Percentiles rank a stretch among this genome's conserved stretches.
Conservation (phyloP, 768 basidiomycete species). For the Pulveroboletus sp. region DNA sequence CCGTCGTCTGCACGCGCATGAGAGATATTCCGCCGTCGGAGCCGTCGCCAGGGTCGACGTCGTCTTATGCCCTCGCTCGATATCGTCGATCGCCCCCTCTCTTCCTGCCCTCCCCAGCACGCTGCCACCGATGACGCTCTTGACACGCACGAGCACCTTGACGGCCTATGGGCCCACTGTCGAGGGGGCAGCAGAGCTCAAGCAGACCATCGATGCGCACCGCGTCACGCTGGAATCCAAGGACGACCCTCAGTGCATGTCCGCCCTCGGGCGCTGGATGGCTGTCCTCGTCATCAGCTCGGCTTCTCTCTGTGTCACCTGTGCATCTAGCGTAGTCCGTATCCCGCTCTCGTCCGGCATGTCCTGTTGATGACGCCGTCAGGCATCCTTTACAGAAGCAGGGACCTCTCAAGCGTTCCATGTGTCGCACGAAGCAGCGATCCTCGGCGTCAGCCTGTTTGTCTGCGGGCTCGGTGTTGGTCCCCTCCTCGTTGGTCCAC, state of each 20-base stretch:
- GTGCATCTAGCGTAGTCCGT: conserved; percentile 54
- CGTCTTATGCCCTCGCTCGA: no score
- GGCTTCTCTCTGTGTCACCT: conserved; percentile 48
- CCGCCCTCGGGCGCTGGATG: conserved; percentile 43
- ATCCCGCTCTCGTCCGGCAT: not conserved
- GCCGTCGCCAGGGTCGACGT: not conserved
- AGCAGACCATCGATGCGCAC: conserved; percentile 9
- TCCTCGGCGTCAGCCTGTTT: conserved; percentile 45
- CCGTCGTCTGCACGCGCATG: not conserved
- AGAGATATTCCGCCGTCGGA: not conserved
- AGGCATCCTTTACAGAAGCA: conserved; percentile 62
- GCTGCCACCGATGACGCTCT: not conserved
- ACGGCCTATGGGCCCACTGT: conserved; percentile 3
- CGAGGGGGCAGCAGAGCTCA: conserved; percentile 7
- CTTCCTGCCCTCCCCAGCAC: no score
- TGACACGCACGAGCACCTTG: not conserved
- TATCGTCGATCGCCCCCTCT: no score
- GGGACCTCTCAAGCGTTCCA: conserved; percentile 50
- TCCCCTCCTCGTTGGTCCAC: conserved; percentile 37
- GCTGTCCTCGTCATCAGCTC: conserved; percentile 43
- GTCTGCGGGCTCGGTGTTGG: conserved; percentile 35
- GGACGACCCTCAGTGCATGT: conserved; percentile 41
- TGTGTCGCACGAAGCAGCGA: conserved; percentile 49
- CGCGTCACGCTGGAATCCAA: conserved; percentile 36
- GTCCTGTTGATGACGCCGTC: not conserved